Conservation (phyloP, 1,139 yeast genomes). For the Ashbya aceris region DNA sequence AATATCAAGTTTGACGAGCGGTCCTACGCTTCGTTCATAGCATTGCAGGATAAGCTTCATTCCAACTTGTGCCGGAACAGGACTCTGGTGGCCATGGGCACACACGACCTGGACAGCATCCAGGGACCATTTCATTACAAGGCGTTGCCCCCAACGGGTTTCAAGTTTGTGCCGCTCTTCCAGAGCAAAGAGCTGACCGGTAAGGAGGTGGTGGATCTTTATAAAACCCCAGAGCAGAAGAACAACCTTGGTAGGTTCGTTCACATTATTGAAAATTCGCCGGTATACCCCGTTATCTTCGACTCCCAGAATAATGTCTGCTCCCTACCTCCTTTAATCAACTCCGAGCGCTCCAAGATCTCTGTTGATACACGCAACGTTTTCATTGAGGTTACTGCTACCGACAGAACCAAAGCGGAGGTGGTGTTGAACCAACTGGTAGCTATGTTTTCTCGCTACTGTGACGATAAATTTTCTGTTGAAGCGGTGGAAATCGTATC, state of each 20-base stretch:
- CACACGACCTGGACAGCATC: constrained; percentile 84
- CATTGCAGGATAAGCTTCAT: constrained; percentile 93
- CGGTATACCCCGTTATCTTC: constrained; percentile 83
- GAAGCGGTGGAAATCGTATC: constrained; percentile 86
- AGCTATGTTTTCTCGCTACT: constrained; percentile 91
- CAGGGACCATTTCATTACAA: constrained; percentile 83
- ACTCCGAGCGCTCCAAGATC: constrained; percentile 85
- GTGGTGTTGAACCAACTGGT: constrained; percentile 84
- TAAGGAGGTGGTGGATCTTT: constrained; percentile 73
- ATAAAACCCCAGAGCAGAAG: constrained; percentile 57
- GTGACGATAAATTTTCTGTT: constrained; percentile 63
- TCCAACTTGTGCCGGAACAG: constrained; percentile 93
- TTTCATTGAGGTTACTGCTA: constrained; percentile 90
- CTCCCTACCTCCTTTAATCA: constrained; percentile 95
- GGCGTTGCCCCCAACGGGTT: constrained; percentile 71
- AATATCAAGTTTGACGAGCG: constrained; percentile 73
- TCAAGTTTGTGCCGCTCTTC: constrained; percentile 76
- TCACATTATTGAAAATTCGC: constrained; percentile 80
- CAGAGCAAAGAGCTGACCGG: constrained; percentile 75
- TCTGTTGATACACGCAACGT: constrained; percentile 76
- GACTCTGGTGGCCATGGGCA: constrained; percentile 95
- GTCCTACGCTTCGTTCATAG: constrained; percentile 86
- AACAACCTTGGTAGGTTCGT: constrained; percentile 83
- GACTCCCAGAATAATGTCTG: constrained; percentile 74
- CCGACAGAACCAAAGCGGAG: constrained; percentile 88